A percentile compares a stretch with the other conserved stretches of the same genome.
These are phyloP conservation scores for Rhodotorula sphaerocarpa DNA, from an alignment of 768 basidiomycete species.

Conservation along the genomic window DNA sequence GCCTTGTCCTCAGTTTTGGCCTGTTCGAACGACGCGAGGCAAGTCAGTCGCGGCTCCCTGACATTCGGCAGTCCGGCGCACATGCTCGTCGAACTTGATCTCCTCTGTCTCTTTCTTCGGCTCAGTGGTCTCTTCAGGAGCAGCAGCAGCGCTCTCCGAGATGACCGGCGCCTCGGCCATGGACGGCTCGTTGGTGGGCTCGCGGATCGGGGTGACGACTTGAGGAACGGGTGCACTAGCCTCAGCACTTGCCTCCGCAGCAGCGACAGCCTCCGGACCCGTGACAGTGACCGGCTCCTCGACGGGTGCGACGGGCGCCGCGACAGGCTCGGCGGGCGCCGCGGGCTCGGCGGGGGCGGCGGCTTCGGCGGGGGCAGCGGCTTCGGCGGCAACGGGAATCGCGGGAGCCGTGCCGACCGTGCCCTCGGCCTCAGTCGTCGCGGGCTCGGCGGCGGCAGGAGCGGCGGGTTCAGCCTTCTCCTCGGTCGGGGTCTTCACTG, in stretches of 20 bases:
- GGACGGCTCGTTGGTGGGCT: constrained; percentile 1
- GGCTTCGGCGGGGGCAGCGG: not conserved
- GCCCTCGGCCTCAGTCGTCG: too few species aligned
- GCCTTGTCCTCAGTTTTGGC: constrained; percentile 25
- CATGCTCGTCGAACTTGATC: constrained; percentile 26
- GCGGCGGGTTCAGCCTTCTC: constrained; percentile 15
- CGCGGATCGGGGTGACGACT: constrained; percentile 7
- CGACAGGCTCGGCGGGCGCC: not conserved
- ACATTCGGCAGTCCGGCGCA: not conserved
- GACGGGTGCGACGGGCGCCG: not conserved
- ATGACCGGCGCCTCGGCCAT: not conserved
- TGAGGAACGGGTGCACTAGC: constrained; percentile 19
- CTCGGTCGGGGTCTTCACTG: constrained; percentile 31
- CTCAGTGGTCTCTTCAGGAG: not conserved
- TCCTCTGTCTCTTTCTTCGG: not conserved
- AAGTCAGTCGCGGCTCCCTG: too few species aligned
- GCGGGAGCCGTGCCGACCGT: too few species aligned
- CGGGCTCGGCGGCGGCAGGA: too few species aligned
- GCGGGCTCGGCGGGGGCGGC: not conserved
- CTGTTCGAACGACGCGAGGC: constrained; percentile 1
- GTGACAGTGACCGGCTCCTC: constrained; percentile 3
- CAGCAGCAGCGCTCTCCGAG: not conserved
- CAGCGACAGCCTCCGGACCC: constrained; percentile 23
- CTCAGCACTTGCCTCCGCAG: not conserved
- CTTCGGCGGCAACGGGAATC: too few species aligned